phyloP scores from a whole-genome alignment of 106 monocot species.

The Dioscorea zingiberensis region DNA sequence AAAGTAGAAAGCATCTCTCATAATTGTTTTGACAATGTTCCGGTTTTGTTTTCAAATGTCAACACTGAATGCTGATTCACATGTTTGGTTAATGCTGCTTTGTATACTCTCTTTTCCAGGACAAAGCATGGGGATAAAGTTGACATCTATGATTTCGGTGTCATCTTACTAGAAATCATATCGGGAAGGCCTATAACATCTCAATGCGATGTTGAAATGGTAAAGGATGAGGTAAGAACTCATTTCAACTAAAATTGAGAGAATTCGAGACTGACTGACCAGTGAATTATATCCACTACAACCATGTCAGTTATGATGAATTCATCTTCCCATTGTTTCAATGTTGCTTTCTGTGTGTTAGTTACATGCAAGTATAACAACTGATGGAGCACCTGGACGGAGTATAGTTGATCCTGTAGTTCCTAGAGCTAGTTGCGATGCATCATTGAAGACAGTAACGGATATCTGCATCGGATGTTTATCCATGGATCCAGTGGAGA shows the following conservation, averaged over 20 bases:
- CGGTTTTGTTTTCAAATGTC: no score
- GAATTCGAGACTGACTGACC: no score
- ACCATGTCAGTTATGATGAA: no score
- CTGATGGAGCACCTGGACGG: slow-evolving; percentile 37
- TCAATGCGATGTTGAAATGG: slow-evolving; percentile 30
- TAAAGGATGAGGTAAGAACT: slow-evolving; percentile 57
- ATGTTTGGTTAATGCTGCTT: no score
- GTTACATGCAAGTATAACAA: slow-evolving; percentile 50
- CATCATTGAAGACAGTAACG: slow-evolving; percentile 73
- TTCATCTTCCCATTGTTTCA: background rate
- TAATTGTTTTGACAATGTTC: no score
- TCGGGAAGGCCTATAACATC: slow-evolving; percentile 55
- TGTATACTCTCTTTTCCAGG: slow-evolving; percentile 19
- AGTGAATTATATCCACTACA: no score
- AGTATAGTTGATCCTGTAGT: slow-evolving; percentile 55
- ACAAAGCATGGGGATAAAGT: slow-evolving; percentile 53
- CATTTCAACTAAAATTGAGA: background rate
- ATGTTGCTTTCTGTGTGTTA: slow-evolving; percentile 1
- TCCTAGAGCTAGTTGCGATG: slow-evolving; percentile 36
- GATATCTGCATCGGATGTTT: slow-evolving; percentile 85
- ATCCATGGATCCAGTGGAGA: slow-evolving; percentile 48
- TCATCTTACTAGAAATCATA: slow-evolving; percentile 84
- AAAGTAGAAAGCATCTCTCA: no score
- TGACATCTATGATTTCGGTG: slow-evolving; percentile 92
- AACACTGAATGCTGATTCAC: no score